phyloP scores from a whole-genome alignment of 257 asterid species.

The Parsonsia alboflavescens region DNA sequence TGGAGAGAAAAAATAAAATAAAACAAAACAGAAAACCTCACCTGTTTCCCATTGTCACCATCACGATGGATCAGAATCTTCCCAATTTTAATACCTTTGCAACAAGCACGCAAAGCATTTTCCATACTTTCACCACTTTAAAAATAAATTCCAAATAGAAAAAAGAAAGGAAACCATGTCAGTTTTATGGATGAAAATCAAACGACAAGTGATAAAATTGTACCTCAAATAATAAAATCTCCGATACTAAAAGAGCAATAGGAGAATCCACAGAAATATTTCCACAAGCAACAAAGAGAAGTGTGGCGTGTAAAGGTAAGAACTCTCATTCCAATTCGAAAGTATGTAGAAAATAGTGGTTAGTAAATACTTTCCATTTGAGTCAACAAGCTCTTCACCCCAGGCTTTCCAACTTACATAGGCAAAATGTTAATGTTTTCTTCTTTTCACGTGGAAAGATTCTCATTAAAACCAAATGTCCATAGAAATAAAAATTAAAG shows the following conservation, averaged over 20 bases:
- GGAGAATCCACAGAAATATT: neutral
- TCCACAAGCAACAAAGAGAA: neutral
- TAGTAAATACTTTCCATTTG: neutral
- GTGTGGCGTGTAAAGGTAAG: neutral
- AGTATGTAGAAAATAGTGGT: neutral
- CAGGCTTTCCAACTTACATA: neutral
- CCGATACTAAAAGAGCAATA: neutral
- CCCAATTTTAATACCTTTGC: constrained; percentile 98
- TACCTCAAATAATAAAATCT: neutral
- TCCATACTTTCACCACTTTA: constrained; percentile 99
- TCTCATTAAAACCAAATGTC: neutral
- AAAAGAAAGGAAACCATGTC: neutral
- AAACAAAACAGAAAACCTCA: constrained; percentile 7
- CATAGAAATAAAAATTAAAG: neutral
- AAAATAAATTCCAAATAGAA: constrained; percentile 14
- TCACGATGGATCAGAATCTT: constrained; percentile 93
- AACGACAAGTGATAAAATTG: neutral
- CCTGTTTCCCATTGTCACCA: constrained; percentile 98
- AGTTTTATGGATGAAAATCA: neutral
- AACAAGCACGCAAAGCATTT: constrained; percentile 97
- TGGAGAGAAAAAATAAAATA: neutral
- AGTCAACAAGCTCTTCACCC: neutral
- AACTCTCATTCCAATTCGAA: neutral
- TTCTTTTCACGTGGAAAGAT: neutral
- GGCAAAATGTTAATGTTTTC: neutral